Evolutionary conservation across 2,329 filamentous ascomycete species (phyloP).

Genomic region (Cladosporium sp.): DNA sequence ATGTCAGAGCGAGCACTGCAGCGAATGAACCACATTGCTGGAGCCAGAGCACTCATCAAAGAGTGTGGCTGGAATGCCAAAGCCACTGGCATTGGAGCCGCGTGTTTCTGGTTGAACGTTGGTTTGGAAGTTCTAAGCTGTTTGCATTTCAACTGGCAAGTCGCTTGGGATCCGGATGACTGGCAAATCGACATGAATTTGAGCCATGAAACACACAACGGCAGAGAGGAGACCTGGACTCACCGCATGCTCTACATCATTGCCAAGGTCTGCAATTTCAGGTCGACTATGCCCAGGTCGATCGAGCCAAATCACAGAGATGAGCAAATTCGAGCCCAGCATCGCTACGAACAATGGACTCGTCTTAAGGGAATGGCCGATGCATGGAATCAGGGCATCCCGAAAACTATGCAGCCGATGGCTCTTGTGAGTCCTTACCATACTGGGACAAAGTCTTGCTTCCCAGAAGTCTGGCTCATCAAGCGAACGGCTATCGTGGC

Average conservation of each 20-base stretch:
- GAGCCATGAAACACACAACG: conserved; percentile 56
- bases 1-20: conserved; percentile 80
- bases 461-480: conserved; percentile 87
- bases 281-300: conserved; percentile 66
- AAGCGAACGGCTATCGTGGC: conserved; percentile 81
- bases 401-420: conserved; percentile 84
- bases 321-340: conserved; percentile 64
- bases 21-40: conserved; percentile 87
- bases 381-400: conserved; percentile 76
- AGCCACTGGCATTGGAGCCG: conserved; percentile 75
- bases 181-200: conserved; percentile 87
- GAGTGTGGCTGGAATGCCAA: conserved; percentile 87
- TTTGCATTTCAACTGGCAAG: conserved; percentile 81
- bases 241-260: conserved; percentile 87
- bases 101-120: conserved; percentile 94
- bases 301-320: conserved; percentile 62
- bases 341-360: conserved; percentile 75
- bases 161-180: conserved; percentile 85
- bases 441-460: conserved; percentile 69
- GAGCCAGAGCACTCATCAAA: conserved; percentile 80
- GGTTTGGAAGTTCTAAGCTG: conserved; percentile 89
- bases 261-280: conserved; percentile 84
- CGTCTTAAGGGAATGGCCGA: conserved; percentile 79
- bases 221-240: conserved; percentile 81
- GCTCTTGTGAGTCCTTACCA: conserved; percentile 72